Evolutionary conservation across 768 basidiomycete genomes (phyloP).

Genomic region (Kondoa subrosea): DNA sequence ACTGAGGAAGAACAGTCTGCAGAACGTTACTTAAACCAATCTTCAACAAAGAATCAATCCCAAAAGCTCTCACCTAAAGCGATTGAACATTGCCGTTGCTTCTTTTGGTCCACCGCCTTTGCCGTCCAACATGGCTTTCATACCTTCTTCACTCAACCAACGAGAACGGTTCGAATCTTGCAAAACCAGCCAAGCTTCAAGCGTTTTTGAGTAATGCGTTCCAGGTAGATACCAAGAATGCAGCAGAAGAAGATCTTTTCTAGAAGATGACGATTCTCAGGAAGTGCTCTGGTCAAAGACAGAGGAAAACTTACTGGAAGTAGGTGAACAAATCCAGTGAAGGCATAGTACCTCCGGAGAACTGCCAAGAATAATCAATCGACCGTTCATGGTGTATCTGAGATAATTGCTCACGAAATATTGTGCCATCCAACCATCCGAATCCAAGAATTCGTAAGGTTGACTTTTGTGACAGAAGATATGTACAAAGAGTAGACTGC

Average conservation of each 20-base stretch:
- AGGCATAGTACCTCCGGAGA: constrained; percentile 52
- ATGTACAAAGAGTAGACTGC: constrained; percentile 47
- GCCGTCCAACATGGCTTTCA: constrained; percentile 40
- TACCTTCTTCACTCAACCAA: constrained; percentile 35
- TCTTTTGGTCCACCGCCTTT: constrained; percentile 40
- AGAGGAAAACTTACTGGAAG: constrained; percentile 40
- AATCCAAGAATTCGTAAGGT: constrained; percentile 46
- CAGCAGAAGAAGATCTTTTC: constrained; percentile 40
- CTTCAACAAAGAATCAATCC: no score
- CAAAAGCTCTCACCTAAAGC: constrained; percentile 30
- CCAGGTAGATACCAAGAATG: constrained; percentile 50
- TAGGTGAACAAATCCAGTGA: constrained; percentile 51
- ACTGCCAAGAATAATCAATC: no score
- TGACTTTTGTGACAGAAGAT: constrained; percentile 46
- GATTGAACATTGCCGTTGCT: constrained; percentile 42
- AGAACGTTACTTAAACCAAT: no score
- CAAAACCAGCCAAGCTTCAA: constrained; percentile 46
- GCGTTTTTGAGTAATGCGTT: constrained; percentile 47
- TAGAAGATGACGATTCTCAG: not conserved
- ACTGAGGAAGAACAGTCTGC: constrained; percentile 54
- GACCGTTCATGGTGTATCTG: no score
- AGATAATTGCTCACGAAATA: constrained; percentile 43
- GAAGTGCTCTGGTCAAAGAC: not conserved
- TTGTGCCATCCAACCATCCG: constrained; percentile 58
- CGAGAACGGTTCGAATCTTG: constrained; percentile 38